Conservation (phyloP, 129 eudicot species). For the Flaveria ramosissima region DNA sequence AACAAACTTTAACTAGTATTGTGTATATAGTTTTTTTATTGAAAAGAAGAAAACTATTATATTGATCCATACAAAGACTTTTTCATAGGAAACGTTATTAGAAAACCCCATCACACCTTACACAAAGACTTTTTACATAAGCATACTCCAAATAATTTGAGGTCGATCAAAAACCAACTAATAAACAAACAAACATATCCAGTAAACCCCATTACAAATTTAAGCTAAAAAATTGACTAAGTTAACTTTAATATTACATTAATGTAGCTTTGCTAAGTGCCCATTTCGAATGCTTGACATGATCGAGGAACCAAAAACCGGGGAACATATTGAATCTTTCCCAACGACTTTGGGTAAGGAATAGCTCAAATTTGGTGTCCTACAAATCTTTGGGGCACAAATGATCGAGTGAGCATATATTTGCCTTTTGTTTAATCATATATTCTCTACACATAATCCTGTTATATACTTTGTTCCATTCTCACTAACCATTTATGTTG, state of each 20-base stretch:
- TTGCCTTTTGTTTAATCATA: slow-evolving; percentile 35
- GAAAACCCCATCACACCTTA: no score
- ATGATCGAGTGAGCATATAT: slow-evolving; percentile 27
- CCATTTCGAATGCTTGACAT: slow-evolving; percentile 28
- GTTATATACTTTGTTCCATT: slow-evolving; percentile 40
- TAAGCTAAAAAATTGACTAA: no score
- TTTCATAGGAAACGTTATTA: no score
- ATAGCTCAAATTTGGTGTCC: slow-evolving; percentile 40
- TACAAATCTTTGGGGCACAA: slow-evolving; percentile 38
- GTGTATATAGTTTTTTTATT: no score
- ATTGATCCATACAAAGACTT: no score
- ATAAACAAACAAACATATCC: no score
- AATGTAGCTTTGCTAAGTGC: slow-evolving; percentile 17
- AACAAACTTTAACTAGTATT: no score
- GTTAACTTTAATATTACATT: background rate
- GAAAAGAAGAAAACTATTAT: no score
- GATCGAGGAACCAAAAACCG: slow-evolving; percentile 17
- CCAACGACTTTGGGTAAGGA: slow-evolving; percentile 37
- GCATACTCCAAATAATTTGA: no score
- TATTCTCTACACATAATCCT: slow-evolving; percentile 32
- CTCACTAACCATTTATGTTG: slow-evolving; percentile 38
- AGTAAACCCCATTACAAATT: no score
- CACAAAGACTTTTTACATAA: no score
- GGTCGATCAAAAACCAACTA: no score
- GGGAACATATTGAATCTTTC: slow-evolving; percentile 43